These are phyloP conservation scores for Fusarium redolens DNA, from an alignment of 2,329 filamentous ascomycete species.

Conservation along the genomic window DNA sequence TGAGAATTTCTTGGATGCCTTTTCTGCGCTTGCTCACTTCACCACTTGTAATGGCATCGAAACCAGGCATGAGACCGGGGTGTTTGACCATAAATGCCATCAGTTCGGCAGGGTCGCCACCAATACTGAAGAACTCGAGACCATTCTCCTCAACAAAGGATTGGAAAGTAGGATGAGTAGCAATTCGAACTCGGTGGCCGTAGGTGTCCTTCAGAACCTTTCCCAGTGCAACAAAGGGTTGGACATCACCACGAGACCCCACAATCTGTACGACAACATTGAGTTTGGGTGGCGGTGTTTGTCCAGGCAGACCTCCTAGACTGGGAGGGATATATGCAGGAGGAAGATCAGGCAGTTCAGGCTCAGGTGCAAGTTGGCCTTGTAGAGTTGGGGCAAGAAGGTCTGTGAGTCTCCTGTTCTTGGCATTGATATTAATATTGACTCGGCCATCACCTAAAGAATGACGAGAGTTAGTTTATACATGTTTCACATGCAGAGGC, in stretches of 20 bases:
- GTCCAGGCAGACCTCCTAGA: slow-evolving; percentile 71
- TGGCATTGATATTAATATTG: slow-evolving; percentile 83
- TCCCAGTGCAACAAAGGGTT: slow-evolving; percentile 79
- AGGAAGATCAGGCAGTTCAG: slow-evolving; percentile 60
- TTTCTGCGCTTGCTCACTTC: slow-evolving; percentile 80
- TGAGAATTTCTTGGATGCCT: slow-evolving; percentile 82
- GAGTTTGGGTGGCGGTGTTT: slow-evolving; percentile 67
- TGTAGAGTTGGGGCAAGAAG: slow-evolving; percentile 74
- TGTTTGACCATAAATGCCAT: slow-evolving; percentile 96
- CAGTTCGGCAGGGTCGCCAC: slow-evolving; percentile 79
- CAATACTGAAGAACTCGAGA: slow-evolving; percentile 80
- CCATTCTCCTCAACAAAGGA: slow-evolving; percentile 75
- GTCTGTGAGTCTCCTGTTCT: slow-evolving; percentile 71
- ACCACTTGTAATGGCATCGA: slow-evolving; percentile 79
- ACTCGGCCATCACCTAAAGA: slow-evolving; percentile 77
- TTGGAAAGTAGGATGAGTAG: slow-evolving; percentile 77
- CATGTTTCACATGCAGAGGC: neutral
- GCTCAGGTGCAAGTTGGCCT: slow-evolving; percentile 64
- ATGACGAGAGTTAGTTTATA: slow-evolving; percentile 31
- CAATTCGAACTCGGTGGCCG: slow-evolving; percentile 78
- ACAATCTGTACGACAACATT: slow-evolving; percentile 82
- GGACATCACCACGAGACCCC: slow-evolving; percentile 79
- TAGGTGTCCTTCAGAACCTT: slow-evolving; percentile 72
- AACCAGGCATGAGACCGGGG: slow-evolving; percentile 84
- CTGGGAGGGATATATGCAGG: slow-evolving; percentile 79